Base-by-base conservation (phyloP, 371 early-diverging fungal genomes). In the Zopfochytrium polystomum region DNA sequence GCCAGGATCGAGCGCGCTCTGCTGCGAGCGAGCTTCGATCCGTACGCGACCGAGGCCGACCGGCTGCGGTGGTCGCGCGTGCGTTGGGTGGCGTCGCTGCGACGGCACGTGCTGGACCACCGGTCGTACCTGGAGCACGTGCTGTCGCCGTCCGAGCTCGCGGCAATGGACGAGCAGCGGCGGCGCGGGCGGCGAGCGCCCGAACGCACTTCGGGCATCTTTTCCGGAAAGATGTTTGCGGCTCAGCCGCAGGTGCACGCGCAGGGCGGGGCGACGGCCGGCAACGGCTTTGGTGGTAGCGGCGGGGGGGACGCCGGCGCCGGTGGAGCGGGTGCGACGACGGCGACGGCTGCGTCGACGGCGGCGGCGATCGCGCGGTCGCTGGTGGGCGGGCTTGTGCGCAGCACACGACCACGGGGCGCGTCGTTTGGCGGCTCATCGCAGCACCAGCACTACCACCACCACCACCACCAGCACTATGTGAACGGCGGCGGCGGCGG, bases 121-220 rank as follows among this genome's bases (percentile, higher is more conserved):
- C 60, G 60, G 20, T 45, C 31, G 23, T 65, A 60, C 60, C 52
- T 65, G 25, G 49, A 59, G 13, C 52, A 60, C 20, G 56, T 65
- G 32, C 34, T 65, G 52, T 53, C 55, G n/a, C 63, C 55, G 11
- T 29, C 29, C 18, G 66, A 65, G 31, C 55, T 65, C 20, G 34
- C 45, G 5, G 66, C 54, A 5, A 62, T 65, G 11, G 66, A 65
- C 33, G 66, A 60, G 34, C 55, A 34, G 11, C 4, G 27, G 26
- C 4, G 45, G 4, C 20, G 56, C 2, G 46, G 45, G 18, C 56
- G 56, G 11, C 30, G 56, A 22, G 45, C 56, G 2, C 56, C 56
- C 4, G 5, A 44, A 23, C 42, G 56, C 3, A 45, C 20, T 25
- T 56, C 56, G 9, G 56, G 56, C 3, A 56, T 56, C 20, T 56